These are phyloP conservation scores for Pseudomonodictys pantanalensis DNA, from an alignment of 495 filamentous ascomycete genomes.

Conservation along the genomic window DNA sequence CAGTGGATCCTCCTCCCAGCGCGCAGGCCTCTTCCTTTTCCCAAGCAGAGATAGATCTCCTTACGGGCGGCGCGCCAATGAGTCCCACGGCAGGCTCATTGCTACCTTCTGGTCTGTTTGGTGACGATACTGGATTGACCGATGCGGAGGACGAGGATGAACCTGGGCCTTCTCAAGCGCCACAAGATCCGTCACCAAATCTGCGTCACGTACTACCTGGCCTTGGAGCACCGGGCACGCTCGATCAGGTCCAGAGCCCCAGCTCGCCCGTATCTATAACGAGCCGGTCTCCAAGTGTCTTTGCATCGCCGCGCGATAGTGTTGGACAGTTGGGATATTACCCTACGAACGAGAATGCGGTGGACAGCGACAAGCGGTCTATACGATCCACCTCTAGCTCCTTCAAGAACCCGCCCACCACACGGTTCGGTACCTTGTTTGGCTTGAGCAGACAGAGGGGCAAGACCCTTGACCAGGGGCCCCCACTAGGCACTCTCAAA, in stretches of 20 bases:
- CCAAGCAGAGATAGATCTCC: conserved; percentile 38
- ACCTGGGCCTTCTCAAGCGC: conserved; percentile 14
- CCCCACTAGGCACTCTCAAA: conserved; percentile 37
- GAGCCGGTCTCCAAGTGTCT: conserved; percentile 40
- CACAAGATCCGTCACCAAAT: conserved; percentile 18
- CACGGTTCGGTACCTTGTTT: conserved; percentile 41
- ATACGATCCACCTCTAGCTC: conserved; percentile 42
- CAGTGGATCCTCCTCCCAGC: conserved; percentile 13
- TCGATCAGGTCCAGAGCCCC: conserved; percentile 32
- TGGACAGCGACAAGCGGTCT: conserved; percentile 40
- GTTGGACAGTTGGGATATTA: conserved; percentile 35
- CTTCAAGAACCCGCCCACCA: conserved; percentile 19
- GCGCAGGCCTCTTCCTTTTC: conserved; percentile 24
- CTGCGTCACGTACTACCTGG: conserved; percentile 28
- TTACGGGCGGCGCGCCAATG: conserved; percentile 43
- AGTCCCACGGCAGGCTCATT: conserved; percentile 42
- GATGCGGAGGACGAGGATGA: conserved; percentile 28
- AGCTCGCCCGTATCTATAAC: conserved; percentile 38
- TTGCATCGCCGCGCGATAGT: conserved; percentile 43
- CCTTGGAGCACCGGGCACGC: conserved; percentile 33
- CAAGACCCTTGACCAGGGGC: conserved; percentile 41
- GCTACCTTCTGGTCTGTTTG: conserved; percentile 43
- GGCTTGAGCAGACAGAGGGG: conserved; percentile 40
- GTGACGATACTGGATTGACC: conserved; percentile 33
- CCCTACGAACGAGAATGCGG: conserved; percentile 29